These are phyloP conservation scores for Tulasnella calospora DNA, from an alignment of 768 basidiomycete genomes.

Conservation along the genomic window DNA sequence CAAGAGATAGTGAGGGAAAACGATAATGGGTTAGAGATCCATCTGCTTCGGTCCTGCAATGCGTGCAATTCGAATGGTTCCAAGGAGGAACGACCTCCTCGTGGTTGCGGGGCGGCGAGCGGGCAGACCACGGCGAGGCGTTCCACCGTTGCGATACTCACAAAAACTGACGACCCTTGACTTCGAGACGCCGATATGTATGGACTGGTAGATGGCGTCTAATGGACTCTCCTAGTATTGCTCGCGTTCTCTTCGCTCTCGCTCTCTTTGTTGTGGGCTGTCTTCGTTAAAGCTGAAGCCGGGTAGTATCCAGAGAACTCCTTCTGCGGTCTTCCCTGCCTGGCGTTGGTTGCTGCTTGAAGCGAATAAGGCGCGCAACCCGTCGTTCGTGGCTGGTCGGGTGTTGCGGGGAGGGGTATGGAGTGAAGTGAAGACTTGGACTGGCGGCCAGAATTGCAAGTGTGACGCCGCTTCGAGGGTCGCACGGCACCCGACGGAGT, in stretches of 20 bases:
- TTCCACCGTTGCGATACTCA: not conserved
- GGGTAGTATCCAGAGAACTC: not conserved
- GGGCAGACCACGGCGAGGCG: conserved; percentile 8
- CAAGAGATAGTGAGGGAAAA: conserved; percentile 3
- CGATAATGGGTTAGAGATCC: not conserved
- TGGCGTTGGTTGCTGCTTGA: not conserved
- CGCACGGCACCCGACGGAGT: not conserved
- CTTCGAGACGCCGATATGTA: not conserved
- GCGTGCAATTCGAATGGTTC: not conserved
- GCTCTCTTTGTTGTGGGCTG: conserved; percentile 8
- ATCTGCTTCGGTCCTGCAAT: not conserved
- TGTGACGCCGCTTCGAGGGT: not conserved
- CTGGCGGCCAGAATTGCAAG: not conserved
- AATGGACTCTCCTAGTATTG: not conserved
- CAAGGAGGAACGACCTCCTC: conserved; percentile 4
- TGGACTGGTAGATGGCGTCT: not conserved
- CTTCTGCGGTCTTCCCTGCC: not conserved
- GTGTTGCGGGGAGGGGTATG: not conserved
- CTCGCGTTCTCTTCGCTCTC: not conserved
- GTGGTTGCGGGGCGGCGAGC: conserved; percentile 6
- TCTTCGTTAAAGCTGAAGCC: not conserved
- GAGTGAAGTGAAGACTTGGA: not conserved
- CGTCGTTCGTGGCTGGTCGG: not conserved
- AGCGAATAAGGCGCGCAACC: conserved; percentile 4
- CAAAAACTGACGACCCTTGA: conserved; percentile 2